Evolutionary conservation across 345 rosid genomes (phyloP), one percentile per base, ranked within the genome.

Genomic region (Pistacia atlantica): DNA sequence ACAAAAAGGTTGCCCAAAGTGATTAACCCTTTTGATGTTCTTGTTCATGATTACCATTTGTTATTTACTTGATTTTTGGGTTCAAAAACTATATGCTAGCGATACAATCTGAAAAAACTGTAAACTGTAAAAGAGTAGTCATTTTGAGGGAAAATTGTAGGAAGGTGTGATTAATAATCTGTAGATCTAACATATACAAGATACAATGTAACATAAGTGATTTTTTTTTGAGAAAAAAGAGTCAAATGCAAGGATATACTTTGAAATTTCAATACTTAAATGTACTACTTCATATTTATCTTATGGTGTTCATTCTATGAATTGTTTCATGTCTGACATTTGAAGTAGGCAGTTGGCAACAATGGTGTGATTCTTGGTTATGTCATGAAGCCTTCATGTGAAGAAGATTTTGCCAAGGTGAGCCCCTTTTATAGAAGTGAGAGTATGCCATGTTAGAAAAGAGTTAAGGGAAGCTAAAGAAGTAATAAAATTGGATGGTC

Each of bases 321-420:
- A 65, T 48, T 25, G 5, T 54, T 54, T 70, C 2, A 51, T 62
- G 17, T 63, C 31, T 80, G 13, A 16, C 77, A 65, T 71, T 74
- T 77, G 72, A 46, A 71, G 75, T 86, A 96, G 99, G 93, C 84
- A 58, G 51, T 83, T 65, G 89, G 84, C 20, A 75, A 75, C 42
- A 75, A 81, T 56, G 86, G 79, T 77, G 82, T 89, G 71, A 83
- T 78, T 69, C 92, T 96, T 78, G 97, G 93, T 71, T 96, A 93
- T 69, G 63, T 87, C 64, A 92, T 94, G 99, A 92, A 93, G 89
- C 87, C 93, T 82, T 93, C 98, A 55, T 97, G 97, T n/a, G 84
- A 84, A 78, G 89, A 93, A 82, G 91, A 86, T 83, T 96, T 96
- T 81, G 93, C 25, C 25, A 93, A 91, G 97, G 95, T 91, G 75